These are phyloP conservation scores for Sclerotinia minor DNA, from an alignment of 2,329 filamentous ascomycete species.

Conservation along the genomic window DNA sequence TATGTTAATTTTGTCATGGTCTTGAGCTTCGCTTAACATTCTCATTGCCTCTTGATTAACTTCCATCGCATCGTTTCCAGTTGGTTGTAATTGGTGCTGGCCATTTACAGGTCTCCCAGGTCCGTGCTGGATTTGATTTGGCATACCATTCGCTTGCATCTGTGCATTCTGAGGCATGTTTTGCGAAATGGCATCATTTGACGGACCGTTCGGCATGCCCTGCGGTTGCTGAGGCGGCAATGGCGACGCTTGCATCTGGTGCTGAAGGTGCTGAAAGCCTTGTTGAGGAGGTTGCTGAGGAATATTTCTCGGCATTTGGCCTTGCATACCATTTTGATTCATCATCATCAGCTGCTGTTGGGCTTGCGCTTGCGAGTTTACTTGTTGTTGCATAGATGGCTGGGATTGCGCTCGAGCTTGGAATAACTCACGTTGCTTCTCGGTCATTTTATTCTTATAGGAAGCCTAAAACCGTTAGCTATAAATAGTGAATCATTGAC, in stretches of 20 bases:
- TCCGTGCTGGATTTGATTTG: conserved; percentile 38
- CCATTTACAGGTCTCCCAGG: conserved; percentile 29
- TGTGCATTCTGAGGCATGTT: conserved; percentile 39
- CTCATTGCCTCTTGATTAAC: conserved; percentile 34
- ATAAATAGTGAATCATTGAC: background rate
- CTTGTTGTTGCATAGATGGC: conserved; percentile 47
- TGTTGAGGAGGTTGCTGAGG: conserved; percentile 53
- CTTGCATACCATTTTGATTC: conserved; percentile 52
- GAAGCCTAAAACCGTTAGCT: conserved; percentile 33
- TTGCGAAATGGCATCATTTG: conserved; percentile 35
- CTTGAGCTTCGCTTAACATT: conserved; percentile 43
- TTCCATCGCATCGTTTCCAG: conserved; percentile 31
- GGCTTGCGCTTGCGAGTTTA: conserved; percentile 44
- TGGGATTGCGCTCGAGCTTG: conserved; percentile 37
- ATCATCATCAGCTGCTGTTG: conserved; percentile 54
- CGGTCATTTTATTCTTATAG: conserved; percentile 36
- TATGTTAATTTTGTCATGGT: conserved; percentile 49
- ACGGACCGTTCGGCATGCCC: conserved; percentile 41
- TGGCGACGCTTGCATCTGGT: conserved; percentile 57
- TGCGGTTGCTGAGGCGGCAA: conserved; percentile 50
- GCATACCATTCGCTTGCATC: conserved; percentile 49
- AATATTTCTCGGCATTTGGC: conserved; percentile 51
- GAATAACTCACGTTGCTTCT: conserved; percentile 39
- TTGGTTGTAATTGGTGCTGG: conserved; percentile 31
- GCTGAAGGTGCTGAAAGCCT: conserved; percentile 59